A percentile compares a stretch with the other conserved stretches of the same genome.
Evolutionary conservation across 169 alveolate genomes (phyloP).

Genomic region (Plasmodium blacklocki): DNA sequence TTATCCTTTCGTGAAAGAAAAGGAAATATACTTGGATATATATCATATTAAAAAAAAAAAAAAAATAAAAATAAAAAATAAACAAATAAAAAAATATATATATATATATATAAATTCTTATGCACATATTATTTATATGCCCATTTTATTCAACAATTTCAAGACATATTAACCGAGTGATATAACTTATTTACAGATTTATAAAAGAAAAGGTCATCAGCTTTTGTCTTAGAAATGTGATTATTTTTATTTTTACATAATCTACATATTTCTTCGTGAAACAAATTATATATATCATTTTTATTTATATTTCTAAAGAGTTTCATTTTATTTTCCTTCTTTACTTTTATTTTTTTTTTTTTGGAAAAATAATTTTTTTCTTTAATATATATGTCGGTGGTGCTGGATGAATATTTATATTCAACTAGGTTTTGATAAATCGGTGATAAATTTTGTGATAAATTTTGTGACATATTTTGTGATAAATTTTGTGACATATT

Average conservation of each 20-base stretch:
- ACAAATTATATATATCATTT: conserved; percentile 63
- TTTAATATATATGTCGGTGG: conserved; percentile 41
- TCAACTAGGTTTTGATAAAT: conserved; percentile 23
- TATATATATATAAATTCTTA: neutral
- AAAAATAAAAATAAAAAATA: neutral
- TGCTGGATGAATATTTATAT: conserved; percentile 48
- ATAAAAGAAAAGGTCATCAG: conserved; percentile 71
- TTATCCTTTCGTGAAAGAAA: no score
- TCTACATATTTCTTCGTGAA: conserved; percentile 56
- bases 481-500: no score
- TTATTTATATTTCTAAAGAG: conserved; percentile 64
- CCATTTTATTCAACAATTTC: neutral
- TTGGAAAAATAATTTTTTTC: conserved; percentile 61
- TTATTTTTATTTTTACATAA: conserved; percentile 38
- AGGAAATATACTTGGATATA: neutral
- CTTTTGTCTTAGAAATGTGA: conserved; percentile 30
- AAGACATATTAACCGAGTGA: conserved; percentile 11
- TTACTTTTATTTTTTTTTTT: conserved; percentile 51
- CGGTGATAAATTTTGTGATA: neutral
- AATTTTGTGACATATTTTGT: no score
- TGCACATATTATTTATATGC: neutral
- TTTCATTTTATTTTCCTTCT: conserved; percentile 72
- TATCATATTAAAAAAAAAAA: neutral
- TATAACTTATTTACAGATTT: conserved; percentile 66
- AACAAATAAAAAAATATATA: neutral